Percentiles rank a stretch among this genome's conserved stretches.
These are phyloP conservation scores for Skeletonema costatum DNA, from an alignment of 108 stramenopile genomes.

Conservation along the genomic window DNA sequence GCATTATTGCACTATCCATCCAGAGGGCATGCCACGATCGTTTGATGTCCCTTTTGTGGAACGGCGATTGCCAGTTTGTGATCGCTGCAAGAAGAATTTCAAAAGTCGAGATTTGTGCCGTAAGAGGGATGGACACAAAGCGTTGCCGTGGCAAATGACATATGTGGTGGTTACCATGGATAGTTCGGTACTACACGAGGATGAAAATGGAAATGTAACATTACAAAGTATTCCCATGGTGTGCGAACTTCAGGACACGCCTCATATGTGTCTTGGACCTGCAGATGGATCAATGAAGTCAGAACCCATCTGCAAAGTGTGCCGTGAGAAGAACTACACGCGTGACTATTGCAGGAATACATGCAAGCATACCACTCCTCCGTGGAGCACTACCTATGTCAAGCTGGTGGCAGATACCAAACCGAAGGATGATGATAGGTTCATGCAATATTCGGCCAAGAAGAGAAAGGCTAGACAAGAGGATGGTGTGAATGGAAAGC, in stretches of 20 bases:
- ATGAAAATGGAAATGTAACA: constrained; percentile 10
- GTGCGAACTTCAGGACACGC: constrained; percentile 15
- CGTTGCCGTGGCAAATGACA: constrained; percentile 78
- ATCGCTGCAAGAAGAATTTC: constrained; percentile 88
- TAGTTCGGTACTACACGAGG: constrained; percentile 30
- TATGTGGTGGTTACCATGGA: constrained; percentile 81
- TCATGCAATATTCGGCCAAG: constrained; percentile 3
- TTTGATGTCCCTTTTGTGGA: constrained; percentile 85
- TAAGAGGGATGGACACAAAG: constrained; percentile 74
- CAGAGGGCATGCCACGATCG: constrained; percentile 75
- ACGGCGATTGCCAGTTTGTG: constrained; percentile 78
- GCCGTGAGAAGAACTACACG: constrained; percentile 53
- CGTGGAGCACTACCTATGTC: constrained; percentile 50
- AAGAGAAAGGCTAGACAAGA: constrained; percentile 9
- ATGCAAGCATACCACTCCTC: constrained; percentile 44
- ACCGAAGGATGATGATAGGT: not conserved
- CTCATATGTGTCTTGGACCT: constrained; percentile 32
- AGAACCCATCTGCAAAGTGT: constrained; percentile 43
- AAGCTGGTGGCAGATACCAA: constrained; percentile 31
- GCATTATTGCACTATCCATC: constrained; percentile 42
- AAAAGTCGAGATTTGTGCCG: constrained; percentile 84
- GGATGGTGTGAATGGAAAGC: constrained; percentile 7
- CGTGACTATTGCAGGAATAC: constrained; percentile 46
- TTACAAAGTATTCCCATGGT: constrained; percentile 16
- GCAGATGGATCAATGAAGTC: constrained; percentile 28